Base-by-base conservation (phyloP, 495 filamentous ascomycete genomes). In the Neurospora sp. region DNA sequence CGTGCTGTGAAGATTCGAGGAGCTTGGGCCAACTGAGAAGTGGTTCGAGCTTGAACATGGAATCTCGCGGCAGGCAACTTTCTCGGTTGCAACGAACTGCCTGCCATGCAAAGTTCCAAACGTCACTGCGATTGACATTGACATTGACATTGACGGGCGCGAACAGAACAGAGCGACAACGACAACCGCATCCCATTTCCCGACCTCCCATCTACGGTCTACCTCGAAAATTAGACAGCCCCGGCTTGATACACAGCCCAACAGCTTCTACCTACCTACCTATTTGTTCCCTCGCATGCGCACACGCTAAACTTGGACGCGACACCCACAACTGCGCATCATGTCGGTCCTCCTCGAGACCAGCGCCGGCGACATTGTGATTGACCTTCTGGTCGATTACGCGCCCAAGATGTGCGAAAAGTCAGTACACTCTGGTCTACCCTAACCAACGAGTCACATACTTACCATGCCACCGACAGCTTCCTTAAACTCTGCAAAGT, bases 401-500 rank as follows among this genome's bases (percentile, higher is more conserved):
- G 92, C 93, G 39, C 94, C 94, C 18, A 93, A 91, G 76, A 89
- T 92, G 78, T 97, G 94, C 83, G 92, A 96, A 81, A 98, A 97
- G 94, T 96, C 83, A 84, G 91, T 86, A 54, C 1, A 0, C 42
- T 40, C 44, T 69, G 20, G 18, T 39, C 66, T 27, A 20, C 8
- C 12, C 37, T 31, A 75, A 73, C 66, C 78, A 48, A 74, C 20
- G 0, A 27, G 0, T 1, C 11, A 27, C 20, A 14, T 74, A 86
- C 88, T 91, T 86, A 92, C 72, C 7, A 82, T 84, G 78, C 66
- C 75, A 73, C 73, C 70, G 81, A 48, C 86, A 97, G 94, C 87
- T 97, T 98, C 83, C 85, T 98, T 35, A 98, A 98, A 89, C 92
- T 98, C 77, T 98, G 94, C 88, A 97, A 97, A 81, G 85, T 93